Evolutionary conservation across 306 rosid species (phyloP).

Genomic region (Benincasa hispida): DNA sequence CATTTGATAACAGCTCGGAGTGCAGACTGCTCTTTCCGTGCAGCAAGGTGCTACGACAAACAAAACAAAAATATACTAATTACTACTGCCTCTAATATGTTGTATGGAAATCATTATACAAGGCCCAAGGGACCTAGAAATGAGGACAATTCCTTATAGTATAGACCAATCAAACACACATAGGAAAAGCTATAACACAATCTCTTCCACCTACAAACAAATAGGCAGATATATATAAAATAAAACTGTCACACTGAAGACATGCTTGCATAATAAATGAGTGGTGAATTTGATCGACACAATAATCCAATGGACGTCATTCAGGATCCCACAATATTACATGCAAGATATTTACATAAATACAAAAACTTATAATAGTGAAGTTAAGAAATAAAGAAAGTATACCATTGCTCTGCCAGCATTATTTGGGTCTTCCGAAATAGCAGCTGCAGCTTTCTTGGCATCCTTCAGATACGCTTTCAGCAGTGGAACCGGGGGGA

Average conservation of each 20-base stretch:
- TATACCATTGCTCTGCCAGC: conserved; percentile 86
- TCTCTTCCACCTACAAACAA: neutral
- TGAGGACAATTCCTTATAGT: neutral
- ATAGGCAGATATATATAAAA: neutral
- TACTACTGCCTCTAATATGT: neutral
- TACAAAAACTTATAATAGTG: neutral
- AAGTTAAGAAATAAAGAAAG: conserved; percentile 5
- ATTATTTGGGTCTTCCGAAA: conserved; percentile 78
- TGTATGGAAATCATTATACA: neutral
- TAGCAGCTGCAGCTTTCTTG: conserved; percentile 82
- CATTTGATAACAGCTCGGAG: conserved; percentile 84
- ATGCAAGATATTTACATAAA: neutral
- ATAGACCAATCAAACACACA: neutral
- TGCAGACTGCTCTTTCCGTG: conserved; percentile 94
- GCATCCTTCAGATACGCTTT: conserved; percentile 91
- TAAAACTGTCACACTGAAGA: neutral
- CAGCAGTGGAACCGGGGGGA: conserved; percentile 81
- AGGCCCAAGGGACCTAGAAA: neutral
- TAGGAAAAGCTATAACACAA: neutral
- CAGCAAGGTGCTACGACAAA: conserved; percentile 70
- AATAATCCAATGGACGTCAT: neutral
- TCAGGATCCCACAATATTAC: neutral
- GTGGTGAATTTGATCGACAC: neutral
- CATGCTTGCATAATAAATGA: neutral
- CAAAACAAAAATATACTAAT: neutral